Base-by-base conservation (phyloP, 257 asterid genomes). In the Rhazya stricta region DNA sequence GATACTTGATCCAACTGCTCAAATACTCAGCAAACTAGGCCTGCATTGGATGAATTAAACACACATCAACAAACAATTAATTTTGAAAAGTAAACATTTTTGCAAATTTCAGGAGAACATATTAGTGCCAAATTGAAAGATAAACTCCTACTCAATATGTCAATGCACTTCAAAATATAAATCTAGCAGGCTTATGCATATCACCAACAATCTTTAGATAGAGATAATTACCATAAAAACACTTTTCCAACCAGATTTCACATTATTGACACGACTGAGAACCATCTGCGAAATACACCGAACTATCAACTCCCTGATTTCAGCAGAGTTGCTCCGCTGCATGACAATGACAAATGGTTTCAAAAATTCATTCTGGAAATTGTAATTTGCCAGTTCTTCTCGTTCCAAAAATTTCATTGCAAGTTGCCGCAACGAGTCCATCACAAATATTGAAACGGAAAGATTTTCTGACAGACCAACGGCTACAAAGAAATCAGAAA, bases 161-260 rank as follows among this genome's bases (percentile, higher is more conserved):
- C 30, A 34, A 9, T 45, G 21, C 63, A 45, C 43, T 48, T 63
- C 58, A 69, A 18, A 30, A 51, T 50, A 11, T 46, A 32, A 9
- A 50, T 51, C 41, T 10, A 46, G 23, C 58, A 63, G 32, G 43
- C 70, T 60, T 19, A n/a, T 60, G 70, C 58, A 41, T 23, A 13
- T 43, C 43, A 32, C 60, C 25, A 15, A 60, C 5, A 62, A 45
- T 39, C n/a, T 30, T n/a, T 53, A n/a, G 11, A 27, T 71, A 75
- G 68, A 50, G 57, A 77, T 53, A 61, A 43, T 86, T 89, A 95
- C 99, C 99, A 84, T 87, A 87, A 95, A 95, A 75, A 95, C 99
- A 78, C 99, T 95, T 91, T 92, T 95, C 99, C 99, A 95, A 76
- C 99, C 98, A 75, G 99, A 95, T 86, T 95, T 95, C 80, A 95